Percentiles rank a stretch among this genome's conserved stretches.
These are phyloP conservation scores for Exophiala xenobiotica DNA, from an alignment of 2,329 filamentous ascomycete genomes.

Conservation along the genomic window DNA sequence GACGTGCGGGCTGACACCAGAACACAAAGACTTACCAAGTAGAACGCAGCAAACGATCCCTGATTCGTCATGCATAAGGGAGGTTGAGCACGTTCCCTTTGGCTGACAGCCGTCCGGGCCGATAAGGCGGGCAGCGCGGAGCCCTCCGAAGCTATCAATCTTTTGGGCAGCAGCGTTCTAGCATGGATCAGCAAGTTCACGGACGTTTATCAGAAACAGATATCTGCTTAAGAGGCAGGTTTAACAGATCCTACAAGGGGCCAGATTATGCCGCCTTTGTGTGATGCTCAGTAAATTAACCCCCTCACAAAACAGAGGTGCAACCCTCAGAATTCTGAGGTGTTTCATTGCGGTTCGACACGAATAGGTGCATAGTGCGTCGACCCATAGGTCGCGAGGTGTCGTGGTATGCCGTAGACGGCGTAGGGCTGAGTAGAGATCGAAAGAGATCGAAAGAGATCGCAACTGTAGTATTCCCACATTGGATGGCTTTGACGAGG, in stretches of 20 bases:
- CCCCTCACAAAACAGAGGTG: constrained; percentile 5
- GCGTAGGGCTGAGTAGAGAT: too few relatives aligned
- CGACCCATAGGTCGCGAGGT: neutral
- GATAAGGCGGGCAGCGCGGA: neutral
- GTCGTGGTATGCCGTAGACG: too few relatives aligned
- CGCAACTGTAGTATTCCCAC: too few relatives aligned
- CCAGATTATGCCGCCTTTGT: neutral
- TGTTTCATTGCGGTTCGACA: constrained; percentile 7
- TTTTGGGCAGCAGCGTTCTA: neutral
- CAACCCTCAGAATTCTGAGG: constrained; percentile 2
- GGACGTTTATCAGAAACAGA: neutral
- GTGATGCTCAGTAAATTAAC: neutral
- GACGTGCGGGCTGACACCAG: too few relatives aligned
- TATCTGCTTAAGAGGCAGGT: neutral
- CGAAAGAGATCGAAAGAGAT: too few relatives aligned
- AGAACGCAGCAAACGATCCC: too few relatives aligned
- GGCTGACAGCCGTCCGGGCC: too few relatives aligned
- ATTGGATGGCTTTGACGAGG: too few relatives aligned
- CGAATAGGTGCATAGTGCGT: neutral
- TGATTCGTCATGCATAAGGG: too few relatives aligned
- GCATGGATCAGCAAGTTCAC: neutral
- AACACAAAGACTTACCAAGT: too few relatives aligned
- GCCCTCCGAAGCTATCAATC: neutral
- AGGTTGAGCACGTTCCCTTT: too few relatives aligned
- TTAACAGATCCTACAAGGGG: neutral